Base-by-base conservation (phyloP, 2,329 filamentous ascomycete species). In the Sporothrix dimorphospora region DNA sequence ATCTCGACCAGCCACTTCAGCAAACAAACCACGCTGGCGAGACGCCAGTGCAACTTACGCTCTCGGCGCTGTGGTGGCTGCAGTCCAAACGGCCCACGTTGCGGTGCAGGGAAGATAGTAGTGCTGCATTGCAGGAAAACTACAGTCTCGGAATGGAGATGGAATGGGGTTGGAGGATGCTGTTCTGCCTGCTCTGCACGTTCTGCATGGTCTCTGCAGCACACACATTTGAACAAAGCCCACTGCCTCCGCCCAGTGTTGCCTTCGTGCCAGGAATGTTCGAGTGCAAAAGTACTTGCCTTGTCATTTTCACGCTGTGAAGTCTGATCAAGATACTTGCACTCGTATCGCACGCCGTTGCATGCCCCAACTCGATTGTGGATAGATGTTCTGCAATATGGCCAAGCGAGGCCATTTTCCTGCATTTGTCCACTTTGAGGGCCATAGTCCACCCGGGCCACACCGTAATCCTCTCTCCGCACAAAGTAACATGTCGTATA, bases 111-210 rank as follows among this genome's bases (percentile, higher is more conserved):
- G 16, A n/a, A 5, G 42, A 45, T 12, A 38, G 59, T 38, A 65
- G 59, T 65, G 63, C 24, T 66, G 63, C 40, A 49, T 66, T 66
- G 59, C 59, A 65, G 59, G 21, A 27, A 42, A 27, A 16, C 30
- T 65, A 38, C 38, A 65, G 21, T 8, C 6, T 16, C 38, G 16
- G 19, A 16, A 24, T 42, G 59, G 38, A 42, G 7, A 45, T 27
- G n/a, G 11, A 16, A 27, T 21, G 59, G 59, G 38, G 7, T 12
- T 42, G 12, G 3, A 19, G 6, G 19, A 45, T n/a, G 8, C 27
- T 24, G 6, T 6, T 24, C 38, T 45, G 59, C 59, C n/a, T 45
- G 5, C 16, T 11, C 34, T 40, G 24, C 21, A 27, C 21, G 51
- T 14, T 16, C 19, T 42, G 34, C 34, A 8, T 45, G 38, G n/a